Evolutionary conservation across 1,139 yeast genomes (phyloP), one percentile per base, ranked within the genome.

Genomic region (Scheffersomyces illinoinensis): DNA sequence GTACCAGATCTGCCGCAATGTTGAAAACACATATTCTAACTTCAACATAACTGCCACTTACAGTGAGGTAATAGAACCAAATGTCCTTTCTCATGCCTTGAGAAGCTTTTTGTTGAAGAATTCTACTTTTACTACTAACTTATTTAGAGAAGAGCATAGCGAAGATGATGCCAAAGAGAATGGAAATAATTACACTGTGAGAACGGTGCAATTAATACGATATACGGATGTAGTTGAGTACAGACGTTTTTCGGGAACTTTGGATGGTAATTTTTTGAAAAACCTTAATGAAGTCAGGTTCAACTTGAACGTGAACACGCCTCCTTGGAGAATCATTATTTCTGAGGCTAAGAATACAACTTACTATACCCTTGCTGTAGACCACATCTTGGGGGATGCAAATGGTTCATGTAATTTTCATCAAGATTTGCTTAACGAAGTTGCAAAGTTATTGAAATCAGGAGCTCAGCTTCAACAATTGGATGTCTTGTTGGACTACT

Each of bases 311-410:
- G 53, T 52, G 2, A 58, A 61, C 1, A 56, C 61, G n/a, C 80
- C 81, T 4, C 61, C 73, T 19, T 78, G 81, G 81, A 64, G 66
- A 53, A 53, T 77, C 4, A 55, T 67, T 4, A 69, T 77, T 0
- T 66, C 64, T 56, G 64, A 67, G 50, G 64, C 64, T n/a, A 58
- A 61, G n/a, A 63, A 59, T 4, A 60, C 51, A 5, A 70, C 66
- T 52, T 66, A 72, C 50, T 50, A 77, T 5, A 59, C 75, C 1
- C 71, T 74, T 46, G 65, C 65, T 18, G 72, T 72, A 57, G 78
- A 78, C 61, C 84, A 80, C 62, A 52, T 72, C 1, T 62, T 74
- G 14, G 71, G 71, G 49, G 83, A 79, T 63, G 84, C 83, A 3
- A 68, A 66, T 18, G 66, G 79, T 1, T 79, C 72, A 0, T 64